These are phyloP conservation scores for Sphagnum fallax DNA, from an alignment of 228 moss, liverwort and hornwort species.

Conservation along the genomic window DNA sequence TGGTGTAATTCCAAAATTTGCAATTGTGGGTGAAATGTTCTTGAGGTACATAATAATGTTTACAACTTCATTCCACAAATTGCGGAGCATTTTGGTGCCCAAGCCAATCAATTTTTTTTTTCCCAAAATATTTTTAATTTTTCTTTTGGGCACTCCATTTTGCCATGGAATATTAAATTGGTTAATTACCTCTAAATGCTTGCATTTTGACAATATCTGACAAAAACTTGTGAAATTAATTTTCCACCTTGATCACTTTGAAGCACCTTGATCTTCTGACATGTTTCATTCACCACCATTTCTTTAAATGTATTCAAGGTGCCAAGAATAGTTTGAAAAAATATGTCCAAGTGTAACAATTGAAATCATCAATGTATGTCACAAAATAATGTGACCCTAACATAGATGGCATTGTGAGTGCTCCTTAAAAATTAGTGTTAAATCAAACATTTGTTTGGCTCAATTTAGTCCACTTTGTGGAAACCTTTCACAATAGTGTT, in stretches of 20 bases:
- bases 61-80: background rate
- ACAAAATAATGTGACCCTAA: background rate
- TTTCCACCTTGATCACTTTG: slow-evolving; percentile 1
- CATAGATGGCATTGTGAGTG: slow-evolving; percentile 1
- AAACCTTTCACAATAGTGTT: background rate
- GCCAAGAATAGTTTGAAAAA: background rate
- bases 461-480: background rate
- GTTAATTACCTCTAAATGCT: background rate
- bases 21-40: background rate
- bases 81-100: background rate
- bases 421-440: slow-evolving; percentile 2
- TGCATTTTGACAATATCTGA: background rate
- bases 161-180: background rate
- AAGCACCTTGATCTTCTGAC: background rate
- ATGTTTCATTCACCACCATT: background rate
- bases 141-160: background rate
- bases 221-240: slow-evolving; percentile 1
- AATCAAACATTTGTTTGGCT: background rate
- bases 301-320: background rate
- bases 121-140: background rate
- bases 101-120: background rate
- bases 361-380: background rate
- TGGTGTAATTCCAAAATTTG: background rate
- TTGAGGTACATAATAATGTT: background rate
- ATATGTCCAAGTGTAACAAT: background rate